Conservation (phyloP, 2,329 filamentous ascomycete species). For the Eutypella sp. region DNA sequence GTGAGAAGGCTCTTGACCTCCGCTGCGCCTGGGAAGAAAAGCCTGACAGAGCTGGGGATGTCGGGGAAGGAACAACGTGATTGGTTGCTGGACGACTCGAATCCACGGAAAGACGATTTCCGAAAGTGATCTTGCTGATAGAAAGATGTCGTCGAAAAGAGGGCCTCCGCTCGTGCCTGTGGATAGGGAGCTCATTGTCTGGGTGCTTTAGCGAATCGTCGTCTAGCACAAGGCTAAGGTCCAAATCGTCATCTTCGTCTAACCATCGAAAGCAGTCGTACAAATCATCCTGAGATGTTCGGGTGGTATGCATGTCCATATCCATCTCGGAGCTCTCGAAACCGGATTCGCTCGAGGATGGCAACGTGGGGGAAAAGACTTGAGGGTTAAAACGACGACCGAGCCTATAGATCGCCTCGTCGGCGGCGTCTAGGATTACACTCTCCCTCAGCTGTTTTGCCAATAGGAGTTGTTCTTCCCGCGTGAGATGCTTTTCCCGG, state of each 20-base stretch:
- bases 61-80: conserved; percentile 31
- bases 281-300: conserved; percentile 47
- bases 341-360: conserved; percentile 20
- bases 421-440: conserved; percentile 50
- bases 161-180: conserved; percentile 44
- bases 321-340: conserved; percentile 24
- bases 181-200: conserved; percentile 43
- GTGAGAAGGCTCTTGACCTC: conserved; percentile 51
- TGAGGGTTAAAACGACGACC: conserved; percentile 29
- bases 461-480: conserved; percentile 58
- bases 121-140: conserved; percentile 60
- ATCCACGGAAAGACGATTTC: conserved; percentile 45
- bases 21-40: conserved; percentile 36
- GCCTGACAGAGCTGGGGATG: conserved; percentile 20
- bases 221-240: conserved; percentile 55
- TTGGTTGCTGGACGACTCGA: conserved; percentile 43
- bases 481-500: conserved; percentile 60
- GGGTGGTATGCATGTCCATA: conserved; percentile 12
- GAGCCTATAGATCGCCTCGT: conserved; percentile 46
- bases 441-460: conserved; percentile 45
- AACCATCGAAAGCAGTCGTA: conserved; percentile 69
- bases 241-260: conserved; percentile 66
- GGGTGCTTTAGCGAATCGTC: conserved; percentile 67
- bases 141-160: conserved; percentile 70
- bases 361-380: conserved; percentile 21